phyloP scores from a whole-genome alignment of 148 eudicot genomes.

The Vaccinium corymbosum region DNA sequence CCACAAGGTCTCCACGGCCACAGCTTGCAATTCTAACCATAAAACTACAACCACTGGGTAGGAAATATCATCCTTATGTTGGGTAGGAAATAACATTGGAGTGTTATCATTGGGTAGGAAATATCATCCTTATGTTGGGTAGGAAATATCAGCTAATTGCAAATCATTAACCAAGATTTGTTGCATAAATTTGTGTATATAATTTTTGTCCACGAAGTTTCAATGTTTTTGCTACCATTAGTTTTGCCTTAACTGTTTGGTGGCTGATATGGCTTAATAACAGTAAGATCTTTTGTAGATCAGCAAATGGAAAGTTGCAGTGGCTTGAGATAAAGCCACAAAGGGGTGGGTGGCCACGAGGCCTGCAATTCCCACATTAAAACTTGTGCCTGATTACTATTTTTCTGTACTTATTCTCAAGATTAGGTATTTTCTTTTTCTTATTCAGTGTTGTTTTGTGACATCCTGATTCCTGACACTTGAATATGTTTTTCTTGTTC shows the following conservation, averaged over 20 bases:
- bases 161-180: too few relatives aligned
- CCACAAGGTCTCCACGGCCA: not conserved
- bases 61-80: too few relatives aligned
- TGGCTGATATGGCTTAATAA: not conserved
- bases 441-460: not conserved
- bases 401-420: not conserved
- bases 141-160: too few relatives aligned
- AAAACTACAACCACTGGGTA: too few relatives aligned
- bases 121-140: too few relatives aligned
- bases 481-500: not conserved
- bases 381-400: conserved; percentile 12
- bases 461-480: not conserved
- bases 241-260: not conserved
- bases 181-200: too few relatives aligned
- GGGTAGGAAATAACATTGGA: too few relatives aligned
- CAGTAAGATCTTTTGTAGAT: not conserved
- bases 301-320: not conserved
- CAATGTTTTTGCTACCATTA: too few relatives aligned
- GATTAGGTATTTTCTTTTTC: not conserved
- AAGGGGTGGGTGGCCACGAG: not conserved
- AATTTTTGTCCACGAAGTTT: too few relatives aligned
- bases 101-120: too few relatives aligned
- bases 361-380: not conserved
- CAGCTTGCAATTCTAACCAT: not conserved
- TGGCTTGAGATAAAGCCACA: not conserved